These are phyloP conservation scores for Apiospora sp. DNA, from an alignment of 2,329 filamentous ascomycete species.

Conservation along the genomic window DNA sequence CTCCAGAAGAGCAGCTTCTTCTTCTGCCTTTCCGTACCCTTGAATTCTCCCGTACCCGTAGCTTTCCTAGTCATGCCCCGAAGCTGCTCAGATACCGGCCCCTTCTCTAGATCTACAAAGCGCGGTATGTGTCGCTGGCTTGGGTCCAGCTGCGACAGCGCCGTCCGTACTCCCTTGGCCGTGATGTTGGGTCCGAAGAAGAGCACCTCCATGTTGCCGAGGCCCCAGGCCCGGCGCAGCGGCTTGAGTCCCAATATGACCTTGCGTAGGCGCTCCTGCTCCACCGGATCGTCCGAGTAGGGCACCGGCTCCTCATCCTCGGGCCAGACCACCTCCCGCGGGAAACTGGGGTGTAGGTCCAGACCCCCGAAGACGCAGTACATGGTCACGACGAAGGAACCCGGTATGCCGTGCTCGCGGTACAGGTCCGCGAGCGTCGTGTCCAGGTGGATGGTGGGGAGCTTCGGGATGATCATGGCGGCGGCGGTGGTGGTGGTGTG, in stretches of 20 bases:
- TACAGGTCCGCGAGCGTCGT: conserved; percentile 36
- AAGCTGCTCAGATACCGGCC: conserved; percentile 26
- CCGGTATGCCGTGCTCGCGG: conserved; percentile 32
- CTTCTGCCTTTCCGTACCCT: not conserved
- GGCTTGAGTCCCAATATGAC: conserved; percentile 37
- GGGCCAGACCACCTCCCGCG: conserved; percentile 33
- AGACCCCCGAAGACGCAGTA: conserved; percentile 36
- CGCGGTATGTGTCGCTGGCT: conserved; percentile 32
- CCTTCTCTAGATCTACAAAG: conserved; percentile 31
- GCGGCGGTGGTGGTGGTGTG: not conserved
- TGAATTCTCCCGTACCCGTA: not conserved
- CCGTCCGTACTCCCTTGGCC: conserved; percentile 29
- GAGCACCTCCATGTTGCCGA: conserved; percentile 35
- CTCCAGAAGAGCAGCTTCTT: conserved; percentile 36
- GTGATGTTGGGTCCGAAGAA: conserved; percentile 34
- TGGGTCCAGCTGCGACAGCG: conserved; percentile 34
- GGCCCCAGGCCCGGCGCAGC: conserved; percentile 34
- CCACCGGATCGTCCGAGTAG: conserved; percentile 29
- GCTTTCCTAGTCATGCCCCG: not conserved
- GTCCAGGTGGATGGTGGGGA: conserved; percentile 30
- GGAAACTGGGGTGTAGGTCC: conserved; percentile 35
- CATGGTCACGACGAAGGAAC: conserved; percentile 36
- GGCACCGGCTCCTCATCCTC: conserved; percentile 38
- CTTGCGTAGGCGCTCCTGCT: conserved; percentile 31
- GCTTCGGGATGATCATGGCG: conserved; percentile 20